Conservation (phyloP, 2,329 filamentous ascomycete genomes). For the Talaromyces sp. region DNA sequence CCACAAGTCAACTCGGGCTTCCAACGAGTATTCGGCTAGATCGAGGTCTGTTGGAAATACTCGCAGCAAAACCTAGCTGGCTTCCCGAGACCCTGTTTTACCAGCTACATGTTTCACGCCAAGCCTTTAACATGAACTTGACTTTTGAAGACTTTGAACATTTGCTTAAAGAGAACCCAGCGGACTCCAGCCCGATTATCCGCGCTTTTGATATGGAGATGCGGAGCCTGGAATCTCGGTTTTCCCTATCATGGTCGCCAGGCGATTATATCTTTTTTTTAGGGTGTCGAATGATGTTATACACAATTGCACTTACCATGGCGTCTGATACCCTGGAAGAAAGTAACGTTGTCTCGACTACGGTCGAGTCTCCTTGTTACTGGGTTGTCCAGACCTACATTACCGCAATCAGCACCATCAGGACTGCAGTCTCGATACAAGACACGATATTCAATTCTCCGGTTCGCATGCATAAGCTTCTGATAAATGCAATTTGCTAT, state of each 20-base stretch:
- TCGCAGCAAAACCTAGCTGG: slow-evolving; percentile 10
- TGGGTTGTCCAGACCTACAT: slow-evolving; percentile 7
- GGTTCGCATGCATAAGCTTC: slow-evolving; percentile 1
- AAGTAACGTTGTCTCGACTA: neutral
- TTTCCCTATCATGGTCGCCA: slow-evolving; percentile 7
- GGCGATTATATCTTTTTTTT: slow-evolving; percentile 9
- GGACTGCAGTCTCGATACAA: neutral
- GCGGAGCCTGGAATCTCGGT: slow-evolving; percentile 1
- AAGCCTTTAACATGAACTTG: slow-evolving; percentile 2
- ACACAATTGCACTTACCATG: slow-evolving; percentile 8
- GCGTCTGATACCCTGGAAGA: neutral
- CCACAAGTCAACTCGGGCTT: slow-evolving; percentile 10
- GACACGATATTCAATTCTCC: neutral
- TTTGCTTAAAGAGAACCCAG: neutral
- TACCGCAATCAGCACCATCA: neutral
- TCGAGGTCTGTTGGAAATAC: slow-evolving; percentile 8
- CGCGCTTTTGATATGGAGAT: slow-evolving; percentile 9
- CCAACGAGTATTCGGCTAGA: slow-evolving; percentile 12
- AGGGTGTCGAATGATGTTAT: slow-evolving; percentile 8
- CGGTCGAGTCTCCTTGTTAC: neutral
- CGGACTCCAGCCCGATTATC: neutral
- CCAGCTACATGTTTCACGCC: slow-evolving; percentile 11
- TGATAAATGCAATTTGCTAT: slow-evolving; percentile 8
- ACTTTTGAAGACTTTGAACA: slow-evolving; percentile 4
- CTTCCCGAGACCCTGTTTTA: slow-evolving; percentile 11